These are phyloP conservation scores for Xenosphaeropsis pyriputrescens DNA, from an alignment of 2,329 filamentous ascomycete species.

Conservation along the genomic window DNA sequence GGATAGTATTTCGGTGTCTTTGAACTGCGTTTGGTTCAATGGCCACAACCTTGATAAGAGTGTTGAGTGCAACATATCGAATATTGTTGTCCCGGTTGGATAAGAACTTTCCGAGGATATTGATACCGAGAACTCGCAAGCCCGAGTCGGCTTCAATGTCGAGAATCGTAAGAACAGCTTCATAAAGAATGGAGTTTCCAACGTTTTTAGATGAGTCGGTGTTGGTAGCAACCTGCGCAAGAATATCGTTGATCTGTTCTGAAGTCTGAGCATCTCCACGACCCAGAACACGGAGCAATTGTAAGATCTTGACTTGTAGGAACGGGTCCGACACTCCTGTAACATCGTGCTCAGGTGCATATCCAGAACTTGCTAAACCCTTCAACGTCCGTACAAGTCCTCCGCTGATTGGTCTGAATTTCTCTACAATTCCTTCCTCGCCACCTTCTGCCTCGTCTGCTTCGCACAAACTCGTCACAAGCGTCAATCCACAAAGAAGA, in stretches of 20 bases:
- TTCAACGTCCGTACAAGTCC: constrained; percentile 83
- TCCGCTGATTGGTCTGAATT: constrained; percentile 77
- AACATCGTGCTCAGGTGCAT: constrained; percentile 95
- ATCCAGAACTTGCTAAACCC: constrained; percentile 83
- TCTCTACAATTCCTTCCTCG: constrained; percentile 80
- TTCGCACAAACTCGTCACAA: constrained; percentile 87
- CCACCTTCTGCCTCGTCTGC: constrained; percentile 85
- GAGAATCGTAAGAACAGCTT: constrained; percentile 90
- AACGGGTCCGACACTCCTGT: constrained; percentile 97
- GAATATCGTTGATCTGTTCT: constrained; percentile 96
- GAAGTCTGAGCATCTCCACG: constrained; percentile 77
- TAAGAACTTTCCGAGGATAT: constrained; percentile 95
- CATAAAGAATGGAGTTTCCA: constrained; percentile 94
- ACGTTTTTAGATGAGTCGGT: constrained; percentile 98
- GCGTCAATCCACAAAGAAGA: constrained; percentile 76
- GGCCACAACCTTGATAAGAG: constrained; percentile 92
- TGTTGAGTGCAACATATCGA: constrained; percentile 93
- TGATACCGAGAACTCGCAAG: constrained; percentile 84
- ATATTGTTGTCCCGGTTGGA: constrained; percentile 99
- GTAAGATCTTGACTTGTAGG: constrained; percentile 89
- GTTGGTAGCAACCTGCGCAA: constrained; percentile 95
- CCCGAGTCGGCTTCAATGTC: constrained; percentile 97
- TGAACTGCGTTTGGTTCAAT: constrained; percentile 97
- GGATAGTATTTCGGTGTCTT: constrained; percentile 89
- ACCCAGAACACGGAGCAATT: constrained; percentile 71